Percentiles rank a stretch among this genome's conserved stretches.
Evolutionary conservation across 75 land plant species (phyloP).

Genomic region (Pinus albicaulis): DNA sequence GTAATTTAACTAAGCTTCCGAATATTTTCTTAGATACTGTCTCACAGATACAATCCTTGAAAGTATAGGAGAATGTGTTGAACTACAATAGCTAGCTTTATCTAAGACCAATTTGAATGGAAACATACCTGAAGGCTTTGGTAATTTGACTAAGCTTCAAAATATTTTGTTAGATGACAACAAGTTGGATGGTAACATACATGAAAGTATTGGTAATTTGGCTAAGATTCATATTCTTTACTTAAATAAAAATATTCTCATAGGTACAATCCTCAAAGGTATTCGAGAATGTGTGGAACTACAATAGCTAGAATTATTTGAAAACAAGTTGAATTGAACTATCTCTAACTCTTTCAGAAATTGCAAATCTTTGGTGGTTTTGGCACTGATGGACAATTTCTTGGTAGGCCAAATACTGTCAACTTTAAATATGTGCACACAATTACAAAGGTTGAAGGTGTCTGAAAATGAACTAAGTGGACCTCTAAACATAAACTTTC

Average conservation of each 20-base stretch:
- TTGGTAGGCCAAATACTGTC: background rate
- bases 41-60: no score
- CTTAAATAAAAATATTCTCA: constrained; percentile 16
- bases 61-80: no score
- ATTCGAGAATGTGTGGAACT: background rate
- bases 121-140: constrained; percentile 32
- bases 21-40: no score
- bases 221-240: constrained; percentile 7
- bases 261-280: constrained; percentile 29
- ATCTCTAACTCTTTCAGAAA: background rate
- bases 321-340: background rate
- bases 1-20: no score
- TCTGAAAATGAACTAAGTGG: no score
- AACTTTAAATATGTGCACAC: no score
- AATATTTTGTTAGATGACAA: no score
- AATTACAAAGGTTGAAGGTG: no score
- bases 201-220: no score
- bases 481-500: no score
- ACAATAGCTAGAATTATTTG: background rate
- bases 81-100: no score
- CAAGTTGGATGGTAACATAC: no score
- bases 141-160: constrained; percentile 7
- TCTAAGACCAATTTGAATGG: constrained; percentile 6
- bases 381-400: background rate
- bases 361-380: background rate